Base-by-base conservation (phyloP, 352 stramenopile species). In the Pythium biforme region DNA sequence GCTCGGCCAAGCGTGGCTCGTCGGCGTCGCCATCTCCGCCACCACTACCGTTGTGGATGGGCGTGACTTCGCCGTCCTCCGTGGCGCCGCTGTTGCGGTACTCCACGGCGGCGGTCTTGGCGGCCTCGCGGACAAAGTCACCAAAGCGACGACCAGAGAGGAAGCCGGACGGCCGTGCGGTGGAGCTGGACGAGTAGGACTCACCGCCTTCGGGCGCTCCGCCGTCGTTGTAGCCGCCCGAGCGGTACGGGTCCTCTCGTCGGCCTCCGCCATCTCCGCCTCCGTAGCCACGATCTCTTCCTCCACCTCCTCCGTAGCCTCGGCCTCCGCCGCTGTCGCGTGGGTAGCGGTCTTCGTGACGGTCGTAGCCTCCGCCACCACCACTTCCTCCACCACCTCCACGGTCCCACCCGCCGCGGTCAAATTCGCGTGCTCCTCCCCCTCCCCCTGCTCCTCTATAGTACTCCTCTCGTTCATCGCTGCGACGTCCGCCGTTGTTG, bases 11-110 rank as follows among this genome's bases (percentile, higher is more conserved):
- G n/a, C 27, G 29, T 39, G 29, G 27, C 29, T 54, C 49, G 29
- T 72, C 43, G 60, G 65, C 27, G 53, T 66, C 76, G 54, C 79
- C 79, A 54, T 88, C 81, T 25, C 88, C 81, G 43, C 86, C 78
- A 29, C 75, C 80, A 60, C 75, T 70, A 41, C 17, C 37, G 37
- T 45, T 29, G 26, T 54, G n/a, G 2, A 61, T 49, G 12, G 47
- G 49, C 20, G 41, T 46, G 27, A 61, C 61, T 47, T 68, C 54
- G 33, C 64, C 54, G 39, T 64, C 55, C 31, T 62, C 47, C 7
- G 72, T 46, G 39, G 33, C 62, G 23, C 41, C 43, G 25, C 55
- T 62, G 31, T 29, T 57, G 23, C 37, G 56, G 43, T 59, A 70
- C 43, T 58, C 55, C n/a, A 62, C 56, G 5, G 63, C 63, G 5